These are phyloP conservation scores for Geum urbanum DNA, from an alignment of 306 rosid genomes.

Conservation along the genomic window DNA sequence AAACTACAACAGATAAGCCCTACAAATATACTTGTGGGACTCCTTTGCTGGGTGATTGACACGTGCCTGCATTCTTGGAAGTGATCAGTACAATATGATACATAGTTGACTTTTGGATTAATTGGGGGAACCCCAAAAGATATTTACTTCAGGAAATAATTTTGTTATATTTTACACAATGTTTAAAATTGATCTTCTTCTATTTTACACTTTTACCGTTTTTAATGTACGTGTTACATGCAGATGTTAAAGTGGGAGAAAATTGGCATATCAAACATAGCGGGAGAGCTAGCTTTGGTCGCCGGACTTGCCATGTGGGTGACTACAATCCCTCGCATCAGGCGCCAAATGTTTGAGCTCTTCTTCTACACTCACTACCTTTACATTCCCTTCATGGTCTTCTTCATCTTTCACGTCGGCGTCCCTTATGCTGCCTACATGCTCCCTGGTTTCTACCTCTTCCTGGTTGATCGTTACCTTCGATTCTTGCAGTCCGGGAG, in stretches of 20 bases:
- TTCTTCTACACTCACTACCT: slow-evolving; percentile 74
- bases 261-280: slow-evolving; percentile 44
- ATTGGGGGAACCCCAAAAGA: no score
- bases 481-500: slow-evolving; percentile 58
- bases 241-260: slow-evolving; percentile 64
- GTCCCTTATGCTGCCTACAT: slow-evolving; percentile 37
- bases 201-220: background rate
- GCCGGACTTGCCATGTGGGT: slow-evolving; percentile 58
- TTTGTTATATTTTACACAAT: no score
- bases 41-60: no score
- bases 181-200: no score
- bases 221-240: slow-evolving; percentile 2
- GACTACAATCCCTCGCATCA: slow-evolving; percentile 49
- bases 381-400: slow-evolving; percentile 55
- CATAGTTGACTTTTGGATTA: no score
- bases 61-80: no score
- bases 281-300: slow-evolving; percentile 65
- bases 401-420: slow-evolving; percentile 73
- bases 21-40: no score
- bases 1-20: no score
- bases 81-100: no score
- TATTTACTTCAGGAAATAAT: no score
- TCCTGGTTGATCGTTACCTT: slow-evolving; percentile 64
- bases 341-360: slow-evolving; percentile 62
- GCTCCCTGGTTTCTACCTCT: slow-evolving; percentile 83